Evolutionary conservation across 192 early-diverging fungal species (phyloP).

Genomic region (Physocladia obscura): DNA sequence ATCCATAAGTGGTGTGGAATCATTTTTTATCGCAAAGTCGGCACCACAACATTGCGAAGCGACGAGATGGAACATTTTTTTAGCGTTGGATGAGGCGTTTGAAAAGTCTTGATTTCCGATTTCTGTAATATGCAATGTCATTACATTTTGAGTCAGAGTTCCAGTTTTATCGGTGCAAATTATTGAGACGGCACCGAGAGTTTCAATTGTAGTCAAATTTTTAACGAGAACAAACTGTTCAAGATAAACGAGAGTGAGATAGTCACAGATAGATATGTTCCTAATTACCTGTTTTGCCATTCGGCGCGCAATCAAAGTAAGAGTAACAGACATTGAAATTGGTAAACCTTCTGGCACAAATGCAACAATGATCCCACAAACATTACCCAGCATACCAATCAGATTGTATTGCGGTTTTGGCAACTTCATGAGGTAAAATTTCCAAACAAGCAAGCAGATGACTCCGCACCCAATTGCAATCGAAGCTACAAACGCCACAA

Average conservation of each 20-base stretch:
- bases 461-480: constrained; percentile 7
- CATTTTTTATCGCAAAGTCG: constrained; percentile 48
- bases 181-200: constrained; percentile 73
- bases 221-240: constrained; percentile 66
- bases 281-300: constrained; percentile 57
- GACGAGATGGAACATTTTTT: neutral
- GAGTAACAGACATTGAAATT: constrained; percentile 69
- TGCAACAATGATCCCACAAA: neutral
- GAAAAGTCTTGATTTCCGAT: constrained; percentile 49
- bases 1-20: constrained; percentile 49
- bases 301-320: constrained; percentile 73
- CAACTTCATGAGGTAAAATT: neutral
- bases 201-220: constrained; percentile 79
- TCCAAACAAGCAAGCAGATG: constrained; percentile 19
- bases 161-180: constrained; percentile 83
- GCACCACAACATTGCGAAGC: constrained; percentile 66
- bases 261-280: neutral
- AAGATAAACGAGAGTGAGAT: neutral
- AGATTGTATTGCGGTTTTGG: constrained; percentile 2
- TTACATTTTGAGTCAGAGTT: constrained; percentile 74
- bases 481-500: constrained; percentile 66
- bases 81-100: neutral
- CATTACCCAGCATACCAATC: constrained; percentile 24
- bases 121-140: constrained; percentile 45
- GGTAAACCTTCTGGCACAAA: constrained; percentile 66